Base-by-base conservation (phyloP, 2,329 filamentous ascomycete genomes). In the Cladophialophora chaetospira region DNA sequence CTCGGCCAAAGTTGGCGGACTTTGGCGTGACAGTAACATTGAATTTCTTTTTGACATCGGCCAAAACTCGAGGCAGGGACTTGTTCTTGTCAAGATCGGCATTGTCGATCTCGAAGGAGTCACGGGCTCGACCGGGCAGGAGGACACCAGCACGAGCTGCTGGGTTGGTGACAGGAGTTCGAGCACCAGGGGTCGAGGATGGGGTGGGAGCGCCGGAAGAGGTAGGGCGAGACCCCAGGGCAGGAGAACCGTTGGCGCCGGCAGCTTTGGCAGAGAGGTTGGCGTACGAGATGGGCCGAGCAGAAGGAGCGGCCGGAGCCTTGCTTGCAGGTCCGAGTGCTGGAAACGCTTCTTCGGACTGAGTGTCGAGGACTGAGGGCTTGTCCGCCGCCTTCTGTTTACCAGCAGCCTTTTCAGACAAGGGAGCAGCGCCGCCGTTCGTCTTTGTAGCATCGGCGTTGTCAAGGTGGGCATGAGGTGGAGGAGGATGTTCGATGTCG, bases 271-370 rank as follows among this genome's bases (percentile, higher is more conserved):
- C 75, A 58, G 73, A 69, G 35, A 73, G 72, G 63, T 77, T 78
- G 48, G 71, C 71, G 53, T 79, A 71, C 40, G 76, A 74, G 21
- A 78, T 74, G 57, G 80, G 77, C 70, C 87, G 89, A 31, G 82
- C 83, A 62, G 88, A 88, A 91, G 93, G 97, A 65, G 89, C 85
- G 43, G 84, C 82, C 55, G 85, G 80, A 61, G 82, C 73, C 74
- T 91, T 92, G 51, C 85, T 78, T 5, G 75, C 82, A 61, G 83
- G 81, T 52, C 92, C 93, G 44, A 99, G 83, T 66, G 92, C 87
- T n/a, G 94, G 94, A 81, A 99, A 99, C 58, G 89, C 79, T 74
- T 97, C 92, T 70, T 95, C 89, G 15, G 90, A 96, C 68, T 89
- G 83, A 17, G 90, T 92, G 73, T 97, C 90, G 60, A 97, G 77